A percentile compares a stretch with the other conserved stretches of the same genome.
Evolutionary conservation across 495 filamentous ascomycete genomes (phyloP).

Genomic region (Daldinia concentrica): DNA sequence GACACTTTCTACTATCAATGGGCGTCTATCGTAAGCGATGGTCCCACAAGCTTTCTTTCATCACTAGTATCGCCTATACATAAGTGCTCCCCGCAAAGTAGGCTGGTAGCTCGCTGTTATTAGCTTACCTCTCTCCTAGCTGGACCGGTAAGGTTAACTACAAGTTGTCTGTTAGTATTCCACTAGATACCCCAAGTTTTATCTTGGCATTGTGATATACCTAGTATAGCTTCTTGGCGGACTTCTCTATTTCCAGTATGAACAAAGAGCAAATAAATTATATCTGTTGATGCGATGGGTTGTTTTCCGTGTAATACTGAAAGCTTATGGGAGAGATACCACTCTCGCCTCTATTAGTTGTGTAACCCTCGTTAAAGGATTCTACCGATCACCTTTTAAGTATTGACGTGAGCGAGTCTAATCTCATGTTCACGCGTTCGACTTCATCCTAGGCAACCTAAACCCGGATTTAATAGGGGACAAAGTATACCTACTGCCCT

Average conservation of each 20-base stretch:
- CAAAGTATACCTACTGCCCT: background rate
- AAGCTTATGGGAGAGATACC: background rate
- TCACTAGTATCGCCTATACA: background rate
- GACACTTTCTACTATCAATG: background rate
- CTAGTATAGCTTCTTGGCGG: background rate
- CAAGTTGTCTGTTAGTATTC: background rate
- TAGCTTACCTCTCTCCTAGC: background rate
- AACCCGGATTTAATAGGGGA: background rate
- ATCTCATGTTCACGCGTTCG: background rate
- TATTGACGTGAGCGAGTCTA: background rate
- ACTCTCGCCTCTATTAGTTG: background rate
- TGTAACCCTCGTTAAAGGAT: background rate
- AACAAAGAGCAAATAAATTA: no score
- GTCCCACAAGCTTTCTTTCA: background rate
- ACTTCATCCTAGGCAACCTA: background rate
- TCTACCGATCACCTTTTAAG: background rate
- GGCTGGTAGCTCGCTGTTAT: background rate
- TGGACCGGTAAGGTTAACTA: background rate
- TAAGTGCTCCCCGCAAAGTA: background rate
- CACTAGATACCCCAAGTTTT: background rate
- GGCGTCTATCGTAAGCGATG: background rate
- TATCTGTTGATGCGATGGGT: background rate
- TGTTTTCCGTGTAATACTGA: background rate
- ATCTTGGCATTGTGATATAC: background rate
- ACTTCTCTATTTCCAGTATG: background rate